Percentiles rank a stretch among this genome's conserved stretches.
Evolutionary conservation across 176 grass and related monocot species (phyloP).

Genomic region (Elymus sibiricus): DNA sequence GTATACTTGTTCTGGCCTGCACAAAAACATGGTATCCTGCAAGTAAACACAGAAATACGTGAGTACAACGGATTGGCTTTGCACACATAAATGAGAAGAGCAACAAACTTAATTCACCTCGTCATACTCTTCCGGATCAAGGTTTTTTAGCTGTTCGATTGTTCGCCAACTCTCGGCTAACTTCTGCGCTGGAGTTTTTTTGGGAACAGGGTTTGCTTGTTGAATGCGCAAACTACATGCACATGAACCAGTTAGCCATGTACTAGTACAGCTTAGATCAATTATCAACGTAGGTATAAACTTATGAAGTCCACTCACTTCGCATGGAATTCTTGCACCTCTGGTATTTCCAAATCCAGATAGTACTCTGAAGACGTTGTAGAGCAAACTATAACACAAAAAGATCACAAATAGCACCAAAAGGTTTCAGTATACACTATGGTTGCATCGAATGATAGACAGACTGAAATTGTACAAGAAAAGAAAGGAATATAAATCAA

Average conservation of each 20-base stretch:
- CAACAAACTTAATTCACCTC: neutral
- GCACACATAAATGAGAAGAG: neutral
- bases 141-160: neutral
- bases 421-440: neutral
- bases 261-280: neutral
- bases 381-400: constrained; percentile 4
- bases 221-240: neutral
- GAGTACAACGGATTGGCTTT: neutral
- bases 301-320: neutral
- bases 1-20: neutral
- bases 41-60: neutral
- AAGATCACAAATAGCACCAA: neutral
- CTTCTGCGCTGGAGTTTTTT: neutral
- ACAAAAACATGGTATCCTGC: constrained; percentile 9
- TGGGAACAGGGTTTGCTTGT: neutral
- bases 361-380: constrained; percentile 7
- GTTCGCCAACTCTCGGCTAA: neutral
- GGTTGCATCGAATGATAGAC: neutral
- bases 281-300: neutral
- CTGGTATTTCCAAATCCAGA: neutral
- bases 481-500: neutral
- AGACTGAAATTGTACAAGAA: neutral
- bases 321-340: neutral
- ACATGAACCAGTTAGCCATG: neutral
- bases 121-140: neutral